Conservation (phyloP, 352 stramenopile species). For the Phytophthora lateralis region DNA sequence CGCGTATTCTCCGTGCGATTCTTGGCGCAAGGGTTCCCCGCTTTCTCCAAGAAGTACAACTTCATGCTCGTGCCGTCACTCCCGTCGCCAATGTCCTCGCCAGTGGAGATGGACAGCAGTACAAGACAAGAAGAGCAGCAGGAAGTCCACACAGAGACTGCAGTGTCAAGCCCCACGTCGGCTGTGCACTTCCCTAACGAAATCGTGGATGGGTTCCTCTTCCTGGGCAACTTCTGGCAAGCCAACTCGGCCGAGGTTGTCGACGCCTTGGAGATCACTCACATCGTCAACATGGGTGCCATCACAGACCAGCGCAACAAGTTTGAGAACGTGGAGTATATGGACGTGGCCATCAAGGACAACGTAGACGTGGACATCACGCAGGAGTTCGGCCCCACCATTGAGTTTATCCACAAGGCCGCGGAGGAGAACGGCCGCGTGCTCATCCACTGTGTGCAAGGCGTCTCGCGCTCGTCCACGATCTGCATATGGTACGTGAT, state of each 20-base stretch:
- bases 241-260: slow-evolving; percentile 65
- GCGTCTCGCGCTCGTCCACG: slow-evolving; percentile 76
- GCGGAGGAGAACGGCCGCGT: slow-evolving; percentile 44
- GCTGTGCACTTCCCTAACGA: slow-evolving; percentile 73
- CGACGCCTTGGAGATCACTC: slow-evolving; percentile 63
- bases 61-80: slow-evolving; percentile 54
- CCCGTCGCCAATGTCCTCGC: slow-evolving; percentile 8
- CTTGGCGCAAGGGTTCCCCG: slow-evolving; percentile 63
- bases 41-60: slow-evolving; percentile 72
- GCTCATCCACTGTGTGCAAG: slow-evolving; percentile 86
- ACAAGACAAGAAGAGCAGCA: slow-evolving; percentile 10
- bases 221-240: slow-evolving; percentile 84
- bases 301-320: slow-evolving; percentile 63
- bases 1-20: slow-evolving; percentile 79
- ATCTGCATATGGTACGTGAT: slow-evolving; percentile 87
- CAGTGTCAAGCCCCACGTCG: slow-evolving; percentile 12
- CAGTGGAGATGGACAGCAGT: slow-evolving; percentile 8
- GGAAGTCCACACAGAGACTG: not conserved
- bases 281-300: slow-evolving; percentile 77
- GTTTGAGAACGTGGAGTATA: slow-evolving; percentile 60
- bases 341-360: slow-evolving; percentile 71
- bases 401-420: slow-evolving; percentile 63
- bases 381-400: slow-evolving; percentile 50
- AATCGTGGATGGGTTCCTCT: slow-evolving; percentile 76
- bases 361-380: slow-evolving; percentile 64